Conservation (phyloP, 2,329 filamentous ascomycete genomes). For the Colletotrichum scovillei region DNA sequence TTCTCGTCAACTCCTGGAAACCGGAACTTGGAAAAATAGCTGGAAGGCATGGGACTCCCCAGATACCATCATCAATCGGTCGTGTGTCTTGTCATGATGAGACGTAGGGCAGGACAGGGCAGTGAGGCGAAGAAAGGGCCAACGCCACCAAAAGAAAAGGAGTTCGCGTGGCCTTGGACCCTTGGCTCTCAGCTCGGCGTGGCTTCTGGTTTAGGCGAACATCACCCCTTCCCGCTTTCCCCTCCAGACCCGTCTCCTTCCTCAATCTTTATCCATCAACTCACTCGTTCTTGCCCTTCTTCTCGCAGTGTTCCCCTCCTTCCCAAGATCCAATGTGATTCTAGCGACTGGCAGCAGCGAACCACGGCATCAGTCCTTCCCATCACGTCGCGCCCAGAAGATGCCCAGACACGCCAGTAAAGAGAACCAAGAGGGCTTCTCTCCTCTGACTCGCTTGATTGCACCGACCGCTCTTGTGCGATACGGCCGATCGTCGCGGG, state of each 20-base stretch:
- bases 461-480: slow-evolving; percentile 1
- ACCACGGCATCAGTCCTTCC: not conserved
- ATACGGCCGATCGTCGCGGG: not conserved
- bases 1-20: not conserved
- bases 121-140: not conserved
- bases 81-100: not conserved
- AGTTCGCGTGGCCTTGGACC: not conserved
- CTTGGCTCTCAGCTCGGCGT: not conserved
- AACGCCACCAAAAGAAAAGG: slow-evolving; percentile 4
- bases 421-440: not conserved
- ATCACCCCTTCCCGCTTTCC: not conserved
- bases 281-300: not conserved
- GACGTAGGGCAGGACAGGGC: not conserved
- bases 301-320: not conserved
- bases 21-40: not conserved
- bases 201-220: slow-evolving; percentile 18
- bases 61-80: not conserved
- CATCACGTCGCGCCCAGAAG: slow-evolving; percentile 27
- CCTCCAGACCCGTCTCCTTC: not conserved
- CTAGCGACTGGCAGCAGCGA: not conserved
- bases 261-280: not conserved
- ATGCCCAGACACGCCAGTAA: slow-evolving; percentile 5
- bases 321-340: not conserved
- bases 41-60: slow-evolving; percentile 13
- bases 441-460: slow-evolving; percentile 21